These are phyloP conservation scores for Xerocomus minutiporus DNA, from an alignment of 1,284 basidiomycete genomes.

Conservation along the genomic window DNA sequence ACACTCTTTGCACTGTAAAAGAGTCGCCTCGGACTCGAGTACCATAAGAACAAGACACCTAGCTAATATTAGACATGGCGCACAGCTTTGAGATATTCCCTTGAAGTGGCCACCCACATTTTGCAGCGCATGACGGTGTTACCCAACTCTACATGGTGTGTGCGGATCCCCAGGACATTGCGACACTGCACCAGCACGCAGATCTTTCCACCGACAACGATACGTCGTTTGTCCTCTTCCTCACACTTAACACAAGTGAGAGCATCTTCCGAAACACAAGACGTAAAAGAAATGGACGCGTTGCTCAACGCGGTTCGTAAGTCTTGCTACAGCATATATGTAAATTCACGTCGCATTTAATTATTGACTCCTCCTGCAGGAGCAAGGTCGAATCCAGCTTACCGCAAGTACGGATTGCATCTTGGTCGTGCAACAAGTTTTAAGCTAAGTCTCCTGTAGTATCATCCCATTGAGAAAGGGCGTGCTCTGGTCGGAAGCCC, in stretches of 20 bases:
- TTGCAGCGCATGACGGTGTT: too few species aligned
- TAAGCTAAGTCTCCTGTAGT: conserved; percentile 29
- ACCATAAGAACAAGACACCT: too few species aligned
- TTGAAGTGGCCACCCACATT: too few species aligned
- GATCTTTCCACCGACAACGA: neutral
- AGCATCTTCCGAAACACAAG: conserved; percentile 50
- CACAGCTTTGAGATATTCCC: too few species aligned
- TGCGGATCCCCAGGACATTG: too few species aligned
- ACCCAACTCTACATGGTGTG: too few species aligned
- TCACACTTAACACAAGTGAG: conserved; percentile 9
- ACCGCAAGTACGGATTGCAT: conserved; percentile 42
- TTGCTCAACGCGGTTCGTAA: conserved; percentile 54
- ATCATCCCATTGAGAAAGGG: conserved; percentile 50
- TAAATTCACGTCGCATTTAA: neutral
- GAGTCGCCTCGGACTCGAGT: too few species aligned
- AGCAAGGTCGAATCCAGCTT: conserved; percentile 51
- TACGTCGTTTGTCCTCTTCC: conserved; percentile 9
- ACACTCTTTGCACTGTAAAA: too few species aligned
- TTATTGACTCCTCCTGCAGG: conserved; percentile 32
- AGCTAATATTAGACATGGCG: too few species aligned
- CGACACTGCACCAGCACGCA: too few species aligned
- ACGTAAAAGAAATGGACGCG: conserved; percentile 55
- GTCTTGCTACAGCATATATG: conserved; percentile 25
- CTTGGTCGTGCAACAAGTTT: neutral
- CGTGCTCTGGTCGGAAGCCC: conserved; percentile 55